A percentile compares a stretch with the other conserved stretches of the same genome.
These are phyloP conservation scores for Gymnopus androsaceus DNA, from an alignment of 1,284 basidiomycete genomes.

Conservation along the genomic window DNA sequence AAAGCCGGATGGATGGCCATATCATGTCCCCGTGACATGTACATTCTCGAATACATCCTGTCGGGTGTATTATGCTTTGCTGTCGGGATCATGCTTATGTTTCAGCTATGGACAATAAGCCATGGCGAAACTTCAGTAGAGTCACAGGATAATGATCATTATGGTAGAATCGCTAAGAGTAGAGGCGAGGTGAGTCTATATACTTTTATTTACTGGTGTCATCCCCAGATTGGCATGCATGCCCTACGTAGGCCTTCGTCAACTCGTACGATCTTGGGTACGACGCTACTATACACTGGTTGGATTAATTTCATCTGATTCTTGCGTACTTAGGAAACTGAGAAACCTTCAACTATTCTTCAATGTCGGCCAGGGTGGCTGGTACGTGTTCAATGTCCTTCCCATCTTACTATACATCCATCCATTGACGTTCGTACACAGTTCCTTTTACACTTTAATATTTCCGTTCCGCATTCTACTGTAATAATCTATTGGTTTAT, in stretches of 20 bases:
- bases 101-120: constrained; percentile 78
- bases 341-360: constrained; percentile 87
- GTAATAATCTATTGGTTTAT: no score
- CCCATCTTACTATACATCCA: no score
- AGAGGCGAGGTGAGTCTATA: constrained; percentile 63
- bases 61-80: constrained; percentile 75
- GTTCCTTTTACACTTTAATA: no score
- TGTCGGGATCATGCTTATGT: constrained; percentile 77
- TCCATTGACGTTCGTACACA: no score
- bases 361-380: constrained; percentile 79
- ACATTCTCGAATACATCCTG: constrained; percentile 80
- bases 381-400: no score
- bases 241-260: constrained; percentile 60
- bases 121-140: constrained; percentile 93
- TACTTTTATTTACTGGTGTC: background rate
- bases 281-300: constrained; percentile 21
- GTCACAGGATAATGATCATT: constrained; percentile 83
- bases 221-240: no score
- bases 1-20: constrained; percentile 54
- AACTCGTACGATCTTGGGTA: constrained; percentile 93
- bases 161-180: constrained; percentile 67
- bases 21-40: constrained; percentile 70
- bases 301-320: background rate
- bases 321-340: background rate
- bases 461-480: no score